These are phyloP conservation scores for Elsinoe fawcettii DNA, from an alignment of 2,329 filamentous ascomycete genomes.

Conservation along the genomic window DNA sequence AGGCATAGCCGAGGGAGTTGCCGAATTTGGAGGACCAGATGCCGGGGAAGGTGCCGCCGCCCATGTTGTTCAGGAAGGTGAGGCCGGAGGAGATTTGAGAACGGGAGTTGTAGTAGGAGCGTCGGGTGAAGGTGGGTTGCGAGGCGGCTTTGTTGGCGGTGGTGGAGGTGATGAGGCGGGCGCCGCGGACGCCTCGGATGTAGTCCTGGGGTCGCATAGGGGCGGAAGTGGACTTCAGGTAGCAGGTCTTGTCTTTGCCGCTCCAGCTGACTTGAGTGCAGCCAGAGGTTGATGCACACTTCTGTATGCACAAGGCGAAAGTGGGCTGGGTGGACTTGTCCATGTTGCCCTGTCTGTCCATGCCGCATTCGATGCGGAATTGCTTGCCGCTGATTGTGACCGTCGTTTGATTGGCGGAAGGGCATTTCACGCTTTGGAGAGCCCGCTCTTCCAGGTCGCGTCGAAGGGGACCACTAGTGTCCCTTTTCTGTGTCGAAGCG, in stretches of 20 bases:
- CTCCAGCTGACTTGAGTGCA: conserved; percentile 16
- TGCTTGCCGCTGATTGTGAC: conserved; percentile 10
- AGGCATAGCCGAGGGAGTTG: conserved; percentile 15
- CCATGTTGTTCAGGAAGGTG: conserved; percentile 16
- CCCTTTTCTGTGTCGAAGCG: not conserved
- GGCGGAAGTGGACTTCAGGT: conserved; percentile 12
- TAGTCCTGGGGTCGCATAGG: not conserved
- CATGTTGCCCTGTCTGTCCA: conserved; percentile 15
- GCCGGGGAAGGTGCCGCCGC: conserved; percentile 14
- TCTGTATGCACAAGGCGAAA: conserved; percentile 15
- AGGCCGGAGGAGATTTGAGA: conserved; percentile 4
- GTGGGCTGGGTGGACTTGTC: not conserved
- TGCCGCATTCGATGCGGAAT: conserved; percentile 14
- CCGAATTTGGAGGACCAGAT: conserved; percentile 16
- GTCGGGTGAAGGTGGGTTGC: conserved; percentile 10
- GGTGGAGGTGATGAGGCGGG: not conserved
- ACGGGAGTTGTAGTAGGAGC: conserved; percentile 15
- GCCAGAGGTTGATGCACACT: conserved; percentile 15
- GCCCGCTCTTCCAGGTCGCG: conserved; percentile 12
- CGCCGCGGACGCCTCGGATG: not conserved
- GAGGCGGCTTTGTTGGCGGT: conserved; percentile 6
- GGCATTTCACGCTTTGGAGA: conserved; percentile 7
- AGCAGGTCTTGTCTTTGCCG: conserved; percentile 10
- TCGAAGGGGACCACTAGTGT: not conserved
- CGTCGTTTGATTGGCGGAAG: conserved; percentile 8